Evolutionary conservation across 257 asterid genomes (phyloP).

Genomic region (Rauvolfia tetraphylla): DNA sequence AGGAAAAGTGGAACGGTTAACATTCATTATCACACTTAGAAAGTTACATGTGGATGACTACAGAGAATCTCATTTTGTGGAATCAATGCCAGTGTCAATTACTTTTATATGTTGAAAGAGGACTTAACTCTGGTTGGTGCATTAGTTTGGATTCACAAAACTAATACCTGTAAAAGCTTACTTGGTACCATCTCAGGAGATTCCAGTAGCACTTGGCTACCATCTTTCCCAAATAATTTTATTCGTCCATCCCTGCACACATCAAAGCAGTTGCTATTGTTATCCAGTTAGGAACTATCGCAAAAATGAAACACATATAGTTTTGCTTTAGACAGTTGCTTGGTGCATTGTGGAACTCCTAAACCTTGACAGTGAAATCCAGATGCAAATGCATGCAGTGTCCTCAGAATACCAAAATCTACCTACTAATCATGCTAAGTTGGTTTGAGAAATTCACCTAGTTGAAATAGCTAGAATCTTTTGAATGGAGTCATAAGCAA

Average conservation of each 20-base stretch:
- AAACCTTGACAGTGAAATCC: not conserved
- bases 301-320: not conserved
- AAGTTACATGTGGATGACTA: not conserved
- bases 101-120: not conserved
- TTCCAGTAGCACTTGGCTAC: conserved; percentile 68
- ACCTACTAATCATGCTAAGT: not conserved
- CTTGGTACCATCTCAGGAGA: conserved; percentile 57
- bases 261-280: not conserved
- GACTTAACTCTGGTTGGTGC: not conserved
- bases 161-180: conserved; percentile 63
- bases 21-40: conserved; percentile 12
- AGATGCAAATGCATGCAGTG: not conserved
- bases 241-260: conserved; percentile 73
- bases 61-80: conserved; percentile 1
- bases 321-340: not conserved
- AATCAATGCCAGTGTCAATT: not conserved
- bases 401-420: not conserved
- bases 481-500: conserved; percentile 60
- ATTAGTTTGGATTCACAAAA: conserved; percentile 1
- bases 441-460: conserved; percentile 36
- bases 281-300: not conserved
- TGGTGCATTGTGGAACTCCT: not conserved
- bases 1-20: not conserved
- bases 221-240: conserved; percentile 74
- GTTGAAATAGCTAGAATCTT: conserved; percentile 78